Evolutionary conservation across 805 yeast genomes (phyloP), one percentile per base, ranked within the genome.

Genomic region (Lipomyces mesembrius): DNA sequence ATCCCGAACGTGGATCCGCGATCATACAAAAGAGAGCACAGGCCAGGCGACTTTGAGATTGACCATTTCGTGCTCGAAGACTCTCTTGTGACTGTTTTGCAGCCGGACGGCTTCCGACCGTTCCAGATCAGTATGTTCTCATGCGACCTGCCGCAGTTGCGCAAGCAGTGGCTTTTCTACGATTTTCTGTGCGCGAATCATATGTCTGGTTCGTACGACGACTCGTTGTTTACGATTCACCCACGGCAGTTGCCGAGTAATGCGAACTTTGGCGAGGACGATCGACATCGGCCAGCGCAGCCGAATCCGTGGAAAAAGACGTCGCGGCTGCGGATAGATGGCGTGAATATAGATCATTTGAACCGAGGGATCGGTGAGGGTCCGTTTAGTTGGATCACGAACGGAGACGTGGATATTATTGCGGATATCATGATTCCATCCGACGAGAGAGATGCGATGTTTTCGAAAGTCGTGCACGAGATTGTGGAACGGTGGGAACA

Each of bases 351-450:
- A 51, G 97, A 94, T 72, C 98, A 95, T 78, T 79, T 95, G 65
- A 95, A 95, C 75, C 85, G 91, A 0, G 98, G 98, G 0, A 84
- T 91, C 65, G 87, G 88, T 63, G 73, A 73, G 5, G 99, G 99
- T 0, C 97, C 98, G 12, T 92, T 95, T 78, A 98, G 98, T 6
- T 95, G 99, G 99, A 94, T 95, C 64, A 87, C 91, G 5, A 84
- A 85, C 68, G 99, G 99, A 14, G 87, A 87, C 61, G 98, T 94
- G 27, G 98, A 95, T 77, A 88, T 95, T 88, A 80, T 91, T 70
- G 98, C 97, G 7, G 98, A 95, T 75, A 86, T 94, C 20, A 85
- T 88, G 83, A 87, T 92, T 1, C 96, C 97, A 0, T 85, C 85
- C 58, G 87, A 85, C 61, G 82, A 83, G 54, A 84, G 85, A 43